A percentile compares a stretch with the other conserved stretches of the same genome.
These are phyloP conservation scores for Abrus pulchellus DNA, from an alignment of 306 rosid genomes.

Conservation along the genomic window DNA sequence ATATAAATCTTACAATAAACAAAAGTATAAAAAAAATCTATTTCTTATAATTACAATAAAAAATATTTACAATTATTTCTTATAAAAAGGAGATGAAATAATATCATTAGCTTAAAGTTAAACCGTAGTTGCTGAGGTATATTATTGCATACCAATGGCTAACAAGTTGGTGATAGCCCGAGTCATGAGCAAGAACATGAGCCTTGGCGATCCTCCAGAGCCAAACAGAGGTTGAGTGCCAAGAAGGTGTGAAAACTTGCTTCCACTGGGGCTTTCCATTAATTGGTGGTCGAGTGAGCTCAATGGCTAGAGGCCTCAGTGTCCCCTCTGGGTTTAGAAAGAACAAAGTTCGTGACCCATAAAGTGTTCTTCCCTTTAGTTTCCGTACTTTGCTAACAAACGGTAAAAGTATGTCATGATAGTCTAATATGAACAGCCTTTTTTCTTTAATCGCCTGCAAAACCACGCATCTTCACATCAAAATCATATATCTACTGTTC, in stretches of 20 bases:
- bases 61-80: no score
- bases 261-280: conserved; percentile 73
- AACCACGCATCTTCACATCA: conserved; percentile 5
- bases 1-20: no score
- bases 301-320: conserved; percentile 78
- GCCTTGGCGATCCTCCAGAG: conserved; percentile 91
- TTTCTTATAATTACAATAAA: no score
- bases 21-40: no score
- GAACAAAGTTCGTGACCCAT: conserved; percentile 88
- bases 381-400: conserved; percentile 70
- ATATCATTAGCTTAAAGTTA: background rate
- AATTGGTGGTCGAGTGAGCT: conserved; percentile 75
- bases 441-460: conserved; percentile 67
- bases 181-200: conserved; percentile 89
- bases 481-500: background rate
- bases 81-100: no score
- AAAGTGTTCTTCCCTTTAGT: conserved; percentile 65
- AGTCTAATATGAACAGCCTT: conserved; percentile 78
- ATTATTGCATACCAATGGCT: conserved; percentile 69
- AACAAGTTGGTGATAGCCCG: conserved; percentile 90
- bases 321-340: conserved; percentile 68
- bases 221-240: conserved; percentile 80
- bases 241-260: conserved; percentile 63
- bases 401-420: conserved; percentile 77
- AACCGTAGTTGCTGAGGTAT: background rate